Base-by-base conservation (phyloP, 2,329 filamentous ascomycete species). In the Colletotrichum ledebouriae region DNA sequence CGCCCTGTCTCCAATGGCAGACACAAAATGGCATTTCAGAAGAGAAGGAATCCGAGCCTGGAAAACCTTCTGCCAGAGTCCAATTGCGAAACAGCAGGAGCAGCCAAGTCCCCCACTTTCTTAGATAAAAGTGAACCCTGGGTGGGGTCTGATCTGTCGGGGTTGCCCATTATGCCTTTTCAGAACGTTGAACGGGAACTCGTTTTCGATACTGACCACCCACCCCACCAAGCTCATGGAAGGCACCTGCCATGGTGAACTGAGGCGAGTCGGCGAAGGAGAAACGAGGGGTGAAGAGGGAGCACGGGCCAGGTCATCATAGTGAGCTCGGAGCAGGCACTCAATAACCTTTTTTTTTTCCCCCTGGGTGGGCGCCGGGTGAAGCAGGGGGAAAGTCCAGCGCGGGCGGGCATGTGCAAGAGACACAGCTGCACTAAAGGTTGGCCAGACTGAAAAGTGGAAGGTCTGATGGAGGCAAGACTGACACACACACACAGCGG, bases 91-190 rank as follows among this genome's bases (percentile, higher is more conserved):
- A 37, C 25, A 37, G 62, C 17, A 64, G 46, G 17, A 53, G 57
- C 47, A 61, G 50, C 57, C 46, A 22, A 10, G 17, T 34, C 20
- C n/a, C 57, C 46, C 41, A 53, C 39, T 61, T 39, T 65, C 17
- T 55, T 37, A 61, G 47, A 61, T 61, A 47, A 34, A 60, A 55
- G 29, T 47, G 39, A 65, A 61, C 56, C 46, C 44, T 59, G 61
- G 61, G 22, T 22, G 22, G 22, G 22, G 22, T 22, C 22, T 22
- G 2, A 22, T 22, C 22, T 22, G 22, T 22, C 22, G 22, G 22
- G 22, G 22, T 22, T 4, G 22, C 22, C 22, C 22, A 22, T 22
- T 22, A 3, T 22, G 3, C 22, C 22, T 22, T 22, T 22, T 22
- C 22, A 22, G 22, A 22, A 22, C 22, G 22, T 22, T 22, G 22